These are phyloP conservation scores for Diversispora eburnea DNA, from an alignment of 192 early-diverging fungal genomes.

Conservation along the genomic window DNA sequence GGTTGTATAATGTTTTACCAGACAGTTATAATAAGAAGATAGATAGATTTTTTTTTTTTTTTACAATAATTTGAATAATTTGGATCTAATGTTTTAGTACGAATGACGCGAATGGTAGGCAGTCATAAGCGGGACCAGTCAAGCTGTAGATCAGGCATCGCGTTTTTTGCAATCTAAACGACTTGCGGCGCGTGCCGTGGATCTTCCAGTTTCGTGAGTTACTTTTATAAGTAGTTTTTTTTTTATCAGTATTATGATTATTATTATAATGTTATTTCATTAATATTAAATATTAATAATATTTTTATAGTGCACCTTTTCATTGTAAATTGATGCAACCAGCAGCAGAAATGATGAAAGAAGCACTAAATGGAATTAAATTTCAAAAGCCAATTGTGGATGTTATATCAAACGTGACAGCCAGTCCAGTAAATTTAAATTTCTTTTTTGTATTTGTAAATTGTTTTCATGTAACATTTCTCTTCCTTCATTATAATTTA, in stretches of 20 bases:
- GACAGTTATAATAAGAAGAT: too few relatives aligned
- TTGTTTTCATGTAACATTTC: background rate
- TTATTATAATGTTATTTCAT: background rate
- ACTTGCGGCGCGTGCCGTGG: constrained; percentile 81
- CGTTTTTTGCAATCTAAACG: constrained; percentile 73
- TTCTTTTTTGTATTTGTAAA: background rate
- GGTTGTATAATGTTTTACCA: background rate
- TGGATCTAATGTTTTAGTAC: too few relatives aligned
- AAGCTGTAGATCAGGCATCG: constrained; percentile 83
- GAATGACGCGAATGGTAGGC: constrained; percentile 33
- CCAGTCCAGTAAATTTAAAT: constrained; percentile 62
- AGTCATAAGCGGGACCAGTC: constrained; percentile 84
- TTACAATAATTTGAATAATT: too few relatives aligned
- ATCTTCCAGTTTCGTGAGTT: constrained; percentile 82
- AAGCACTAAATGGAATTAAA: constrained; percentile 64
- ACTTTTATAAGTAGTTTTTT: background rate
- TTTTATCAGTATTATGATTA: background rate
- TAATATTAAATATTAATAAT: background rate
- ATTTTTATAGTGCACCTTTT: constrained; percentile 73
- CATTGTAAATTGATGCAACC: constrained; percentile 91
- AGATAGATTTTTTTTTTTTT: too few relatives aligned
- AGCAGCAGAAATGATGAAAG: constrained; percentile 71
- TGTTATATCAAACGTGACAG: constrained; percentile 92
- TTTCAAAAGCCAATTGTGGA: constrained; percentile 75
- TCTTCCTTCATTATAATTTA: background rate